Evolutionary conservation across 805 yeast genomes (phyloP), one percentile per base, ranked within the genome.

Genomic region (Tetrapisispora pingtungensis): DNA sequence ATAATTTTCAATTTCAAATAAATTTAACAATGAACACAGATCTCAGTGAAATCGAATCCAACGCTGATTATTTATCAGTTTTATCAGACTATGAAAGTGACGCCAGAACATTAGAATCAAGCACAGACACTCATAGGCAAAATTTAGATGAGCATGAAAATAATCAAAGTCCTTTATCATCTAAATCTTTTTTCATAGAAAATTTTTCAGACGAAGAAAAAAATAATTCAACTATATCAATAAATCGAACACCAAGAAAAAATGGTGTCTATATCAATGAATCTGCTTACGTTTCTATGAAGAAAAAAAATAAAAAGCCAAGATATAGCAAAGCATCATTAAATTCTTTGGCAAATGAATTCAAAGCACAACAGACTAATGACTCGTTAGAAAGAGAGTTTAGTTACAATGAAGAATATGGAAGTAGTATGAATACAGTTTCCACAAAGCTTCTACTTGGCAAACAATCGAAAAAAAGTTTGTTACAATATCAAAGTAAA

Each of bases 111-210:
- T 1, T n/a, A 7, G 15, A 5, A 5, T 37, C 40, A 6, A 13
- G 4, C 7, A 17, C n/a, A 8, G 17, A 27, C n/a, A 2, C 5
- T 27, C 12, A 26, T 13, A 26, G 12, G 18, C 4, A 17, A 28
- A 10, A n/a, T 14, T 36, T 13, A 14, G 12, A 24, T 15, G 20
- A 36, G 12, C 20, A 36, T 3, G 27, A 36, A 6, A 15, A 22
- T 18, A 20, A 31, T 20, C n/a, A 20, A 20, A 39, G 42, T 14
- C 42, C 42, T 10, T 15, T 19, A 20, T 39, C 42, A 2, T 20
- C 35, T 1, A 20, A 39, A 39, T 39, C 42, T 4, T 39, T 39
- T 8, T 39, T 39, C 30, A 31, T 39, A 20, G 42, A 39, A 31
- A 39, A 39, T 28, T 37, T 37, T 18, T 18, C 40, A 10, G 40